Evolutionary conservation across 352 stramenopile genomes (phyloP).

Genomic region (Phytophthora litchii): DNA sequence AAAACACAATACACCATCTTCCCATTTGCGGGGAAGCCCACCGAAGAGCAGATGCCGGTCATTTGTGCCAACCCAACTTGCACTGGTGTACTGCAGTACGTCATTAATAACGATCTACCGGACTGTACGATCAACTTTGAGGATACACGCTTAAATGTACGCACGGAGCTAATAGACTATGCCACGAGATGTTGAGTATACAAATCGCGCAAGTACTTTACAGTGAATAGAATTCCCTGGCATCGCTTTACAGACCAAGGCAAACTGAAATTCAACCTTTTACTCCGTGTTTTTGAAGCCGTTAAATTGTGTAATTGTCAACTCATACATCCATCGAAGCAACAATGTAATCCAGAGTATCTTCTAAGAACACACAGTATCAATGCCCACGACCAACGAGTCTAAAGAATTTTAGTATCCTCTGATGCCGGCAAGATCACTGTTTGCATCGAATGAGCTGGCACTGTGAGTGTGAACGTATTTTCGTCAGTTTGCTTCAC

Average conservation of each 20-base stretch:
- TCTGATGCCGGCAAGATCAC: constrained; percentile 20
- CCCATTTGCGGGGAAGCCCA: constrained; percentile 33
- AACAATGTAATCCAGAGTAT: no score
- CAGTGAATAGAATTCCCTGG: no score
- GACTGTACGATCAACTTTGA: constrained; percentile 44
- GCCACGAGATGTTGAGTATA: constrained; percentile 27
- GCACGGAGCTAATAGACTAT: constrained; percentile 27
- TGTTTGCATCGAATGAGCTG: constrained; percentile 9
- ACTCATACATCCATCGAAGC: no score
- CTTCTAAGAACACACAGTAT: no score
- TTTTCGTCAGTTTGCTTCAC: constrained; percentile 16
- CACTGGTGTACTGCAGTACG: constrained; percentile 26
- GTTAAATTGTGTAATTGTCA: no score
- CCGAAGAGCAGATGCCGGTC: constrained; percentile 19
- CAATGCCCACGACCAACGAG: no score
- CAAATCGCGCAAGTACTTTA: constrained; percentile 23
- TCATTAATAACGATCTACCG: constrained; percentile 30
- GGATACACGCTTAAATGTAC: constrained; percentile 31
- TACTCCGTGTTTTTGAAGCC: no score
- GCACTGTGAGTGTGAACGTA: constrained; percentile 14
- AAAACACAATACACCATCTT: constrained; percentile 20
- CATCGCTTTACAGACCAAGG: no score
- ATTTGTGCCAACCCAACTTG: constrained; percentile 41
- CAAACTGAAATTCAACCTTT: no score
- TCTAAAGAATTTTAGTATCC: constrained; percentile 21